Percentiles rank a stretch among this genome's conserved stretches.
These are phyloP conservation scores for Dictyostelium capitatum DNA, from an alignment of 78 protist genomes.

Conservation along the genomic window DNA sequence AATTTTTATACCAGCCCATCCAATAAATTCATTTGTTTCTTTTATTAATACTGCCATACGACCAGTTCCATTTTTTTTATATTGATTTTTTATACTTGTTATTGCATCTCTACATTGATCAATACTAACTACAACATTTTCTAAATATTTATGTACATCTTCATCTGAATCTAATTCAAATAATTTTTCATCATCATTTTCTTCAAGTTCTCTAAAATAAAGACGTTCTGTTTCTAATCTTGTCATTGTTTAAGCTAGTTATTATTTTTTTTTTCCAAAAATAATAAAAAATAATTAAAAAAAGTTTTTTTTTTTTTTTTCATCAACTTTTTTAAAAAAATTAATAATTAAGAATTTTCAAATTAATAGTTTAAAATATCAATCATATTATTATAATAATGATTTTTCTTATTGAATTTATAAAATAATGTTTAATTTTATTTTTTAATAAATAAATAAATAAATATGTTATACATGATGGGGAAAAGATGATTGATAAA, in stretches of 20 bases:
- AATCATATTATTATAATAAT: no score
- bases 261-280: no score
- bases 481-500: no score
- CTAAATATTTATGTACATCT: neutral
- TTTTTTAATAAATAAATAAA: no score
- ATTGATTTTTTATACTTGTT: neutral
- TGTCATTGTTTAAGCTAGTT: neutral
- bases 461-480: no score
- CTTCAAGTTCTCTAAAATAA: neutral
- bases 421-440: no score
- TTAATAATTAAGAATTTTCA: no score
- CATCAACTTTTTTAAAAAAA: no score
- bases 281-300: no score
- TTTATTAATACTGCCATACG: neutral
- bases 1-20: neutral
- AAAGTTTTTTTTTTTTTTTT: no score
- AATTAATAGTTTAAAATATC: no score
- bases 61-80: neutral
- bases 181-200: neutral
- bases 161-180: neutral
- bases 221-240: neutral
- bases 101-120: neutral
- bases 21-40: neutral
- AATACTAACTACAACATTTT: neutral
- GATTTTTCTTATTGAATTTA: no score